Evolutionary conservation across 306 rosid species (phyloP), one percentile per base, ranked within the genome.

Genomic region (Ormosia emarginata): DNA sequence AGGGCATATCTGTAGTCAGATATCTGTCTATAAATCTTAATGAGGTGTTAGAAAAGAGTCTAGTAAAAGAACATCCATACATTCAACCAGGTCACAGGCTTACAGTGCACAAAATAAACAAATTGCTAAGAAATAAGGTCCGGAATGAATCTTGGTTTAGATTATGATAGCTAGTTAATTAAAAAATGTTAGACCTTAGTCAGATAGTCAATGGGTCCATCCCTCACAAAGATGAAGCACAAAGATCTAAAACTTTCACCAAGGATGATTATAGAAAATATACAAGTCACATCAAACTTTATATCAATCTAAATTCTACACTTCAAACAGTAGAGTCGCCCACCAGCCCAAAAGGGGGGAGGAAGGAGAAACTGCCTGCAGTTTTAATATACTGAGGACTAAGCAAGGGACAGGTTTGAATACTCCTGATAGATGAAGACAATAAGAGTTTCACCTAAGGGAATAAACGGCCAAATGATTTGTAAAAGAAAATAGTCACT

Each of bases 171-270:
- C 49, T 24, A 69, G 34, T 7, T 76, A 53, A 11, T 40, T 15
- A 24, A 33, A 80, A 62, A 71, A 80, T 18, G 58, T 41, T 50
- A 77, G 56, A 55, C 6, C 44, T 33, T 64, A 73, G 57, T 7
- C 72, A 72, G 52, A 77, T 14, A 9, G 79, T 8, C 75, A 34
- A 76, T 6, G 33, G 59, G 24, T 44, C 37, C 68, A 64, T 64
- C 69, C 82, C 14, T 17, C 74, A 69, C 75, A 82, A 77, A 44
- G 74, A 14, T 17, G 36, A 58, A 82, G 43, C 46, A 71, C 14
- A 58, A 40, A 63, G 37, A 58, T 34, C 12, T 14, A 17, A 24
- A 56, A 82, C 11, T 53, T 64, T 75, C 56, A 68, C n/a, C 40
- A 75, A 76, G 59, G 33, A 72, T 64, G 29, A 63, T 11, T 71